These are phyloP conservation scores for Antrodiella citrinella DNA, from an alignment of 768 basidiomycete species.

Conservation along the genomic window DNA sequence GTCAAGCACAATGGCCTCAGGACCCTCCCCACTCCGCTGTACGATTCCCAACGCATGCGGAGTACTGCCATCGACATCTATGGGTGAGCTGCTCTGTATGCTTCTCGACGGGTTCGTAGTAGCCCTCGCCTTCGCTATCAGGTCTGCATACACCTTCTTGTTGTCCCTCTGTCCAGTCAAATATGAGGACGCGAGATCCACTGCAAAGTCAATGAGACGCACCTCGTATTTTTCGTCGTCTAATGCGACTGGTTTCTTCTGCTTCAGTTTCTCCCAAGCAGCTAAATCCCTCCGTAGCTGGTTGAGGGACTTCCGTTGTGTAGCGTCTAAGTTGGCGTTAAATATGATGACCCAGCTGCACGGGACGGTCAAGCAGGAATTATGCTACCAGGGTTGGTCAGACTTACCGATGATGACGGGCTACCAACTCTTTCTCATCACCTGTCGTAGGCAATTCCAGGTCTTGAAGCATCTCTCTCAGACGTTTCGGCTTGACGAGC, in stretches of 20 bases:
- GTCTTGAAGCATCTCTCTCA: slow-evolving; percentile 48
- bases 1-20: no score
- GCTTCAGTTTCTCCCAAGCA: slow-evolving; percentile 42
- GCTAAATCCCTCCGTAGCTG: slow-evolving; percentile 47
- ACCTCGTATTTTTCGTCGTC: slow-evolving; percentile 18
- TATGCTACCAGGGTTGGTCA: not conserved
- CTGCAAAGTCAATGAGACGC: no score
- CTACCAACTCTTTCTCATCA: slow-evolving; percentile 40
- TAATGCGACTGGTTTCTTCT: slow-evolving; percentile 28
- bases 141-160: not conserved
- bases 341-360: slow-evolving; percentile 63
- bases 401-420: slow-evolving; percentile 54
- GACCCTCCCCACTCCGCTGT: no score
- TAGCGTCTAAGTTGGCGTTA: slow-evolving; percentile 60
- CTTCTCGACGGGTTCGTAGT: no score
- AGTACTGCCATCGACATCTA: no score
- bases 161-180: not conserved
- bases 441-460: slow-evolving; percentile 44
- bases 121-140: not conserved
- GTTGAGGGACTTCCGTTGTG: slow-evolving; percentile 35
- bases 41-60: no score
- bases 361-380: not conserved
- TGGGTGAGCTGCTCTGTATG: no score
- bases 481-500: slow-evolving; percentile 50
- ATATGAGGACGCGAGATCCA: no score